Conservation (phyloP, 225 moss, liverwort and hornwort genomes). For the Rhytidiadelphus loreus region DNA sequence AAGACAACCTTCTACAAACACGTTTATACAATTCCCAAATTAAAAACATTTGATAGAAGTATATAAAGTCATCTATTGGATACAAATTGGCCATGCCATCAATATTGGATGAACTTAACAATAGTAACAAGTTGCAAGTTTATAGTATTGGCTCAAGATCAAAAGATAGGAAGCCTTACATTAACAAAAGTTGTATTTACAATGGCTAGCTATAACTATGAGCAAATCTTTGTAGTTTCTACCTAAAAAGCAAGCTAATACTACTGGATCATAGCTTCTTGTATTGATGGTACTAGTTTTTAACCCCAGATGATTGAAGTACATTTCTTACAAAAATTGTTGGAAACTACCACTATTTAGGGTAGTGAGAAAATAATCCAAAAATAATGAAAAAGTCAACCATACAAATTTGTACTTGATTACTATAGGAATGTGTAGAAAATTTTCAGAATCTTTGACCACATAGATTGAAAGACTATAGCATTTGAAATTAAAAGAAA, state of each 20-base stretch:
- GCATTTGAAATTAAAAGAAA: background rate
- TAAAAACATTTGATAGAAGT: background rate
- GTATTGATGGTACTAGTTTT: background rate
- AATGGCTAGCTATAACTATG: too few species aligned
- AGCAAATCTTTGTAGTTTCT: background rate
- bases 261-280: background rate
- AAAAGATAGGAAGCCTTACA: background rate
- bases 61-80: background rate
- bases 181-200: background rate
- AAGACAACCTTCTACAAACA: background rate
- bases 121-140: background rate
- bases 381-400: too few species aligned
- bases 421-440: background rate
- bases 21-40: rapidly evolving
- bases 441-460: rapidly evolving
- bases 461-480: background rate
- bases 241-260: background rate
- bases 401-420: background rate
- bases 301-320: rapidly evolving
- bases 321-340: background rate
- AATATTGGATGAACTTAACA: background rate
- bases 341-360: background rate
- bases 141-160: background rate
- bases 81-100: background rate
- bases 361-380: background rate